These are phyloP conservation scores for Sergeia podlipaevii DNA, from an alignment of 208 protist species.

Conservation along the genomic window DNA sequence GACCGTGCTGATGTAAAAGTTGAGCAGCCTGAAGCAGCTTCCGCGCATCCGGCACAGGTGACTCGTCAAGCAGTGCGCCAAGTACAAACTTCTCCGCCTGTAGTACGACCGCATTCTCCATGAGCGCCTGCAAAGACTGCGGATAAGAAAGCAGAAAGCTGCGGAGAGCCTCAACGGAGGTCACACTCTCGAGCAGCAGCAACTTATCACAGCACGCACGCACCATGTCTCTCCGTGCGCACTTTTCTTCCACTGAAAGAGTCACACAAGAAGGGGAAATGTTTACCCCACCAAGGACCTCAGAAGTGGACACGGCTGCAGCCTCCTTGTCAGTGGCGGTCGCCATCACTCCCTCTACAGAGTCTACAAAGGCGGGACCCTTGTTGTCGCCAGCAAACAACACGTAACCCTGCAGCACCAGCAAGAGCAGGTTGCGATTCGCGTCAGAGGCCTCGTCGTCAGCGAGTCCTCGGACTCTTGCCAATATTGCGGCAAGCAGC, in stretches of 20 bases:
- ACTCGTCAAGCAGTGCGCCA: conserved; percentile 16
- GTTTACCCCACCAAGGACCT: neutral
- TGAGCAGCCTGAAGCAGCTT: conserved; percentile 16
- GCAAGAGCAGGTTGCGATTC: conserved; percentile 66
- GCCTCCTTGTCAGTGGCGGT: neutral
- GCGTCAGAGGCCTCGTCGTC: conserved; percentile 34
- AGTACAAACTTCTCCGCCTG: conserved; percentile 41
- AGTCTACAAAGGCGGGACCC: no score
- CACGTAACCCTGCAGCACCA: conserved; percentile 66
- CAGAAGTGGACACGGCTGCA: conserved; percentile 1
- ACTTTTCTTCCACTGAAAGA: conserved; percentile 6
- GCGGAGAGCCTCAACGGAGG: conserved; percentile 38
- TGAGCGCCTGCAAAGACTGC: conserved; percentile 34
- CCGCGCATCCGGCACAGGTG: conserved; percentile 7
- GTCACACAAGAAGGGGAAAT: neutral
- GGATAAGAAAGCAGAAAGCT: conserved; percentile 54
- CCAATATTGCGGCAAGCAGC: conserved; percentile 40
- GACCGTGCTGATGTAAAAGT: conserved; percentile 40
- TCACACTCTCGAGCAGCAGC: conserved; percentile 53
- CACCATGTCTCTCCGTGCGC: conserved; percentile 21
- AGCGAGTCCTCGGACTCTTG: conserved; percentile 26
- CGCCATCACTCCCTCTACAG: neutral
- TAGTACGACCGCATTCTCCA: conserved; percentile 28
- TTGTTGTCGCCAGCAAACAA: neutral
- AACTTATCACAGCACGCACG: conserved; percentile 49